Evolutionary conservation across 768 basidiomycete species (phyloP), one percentile per base, ranked within the genome.

Genomic region (Paxillus ammoniavirescens): DNA sequence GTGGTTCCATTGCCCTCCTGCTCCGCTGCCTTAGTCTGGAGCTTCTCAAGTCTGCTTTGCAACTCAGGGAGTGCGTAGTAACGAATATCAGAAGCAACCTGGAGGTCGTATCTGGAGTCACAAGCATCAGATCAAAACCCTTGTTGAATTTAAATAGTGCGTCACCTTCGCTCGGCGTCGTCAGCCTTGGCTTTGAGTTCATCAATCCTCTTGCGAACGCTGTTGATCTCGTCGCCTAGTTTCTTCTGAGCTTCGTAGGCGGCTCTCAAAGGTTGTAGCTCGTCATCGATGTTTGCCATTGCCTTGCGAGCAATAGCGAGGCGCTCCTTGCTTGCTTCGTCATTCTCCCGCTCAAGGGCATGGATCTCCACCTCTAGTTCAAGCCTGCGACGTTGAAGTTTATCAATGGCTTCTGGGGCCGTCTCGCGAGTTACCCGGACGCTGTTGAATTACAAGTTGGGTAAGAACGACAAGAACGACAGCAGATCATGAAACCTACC

Each of bases 321-420:
- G 12, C 93, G 82, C 53, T 94, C 92, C 70, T 91, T 90, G 63
- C 91, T 93, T 5, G 91, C 89, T 5, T 82, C 67, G 55, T 97
- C 94, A 69, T 93, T 95, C 69, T 97, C 94, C 44, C 93, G 83
- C 66, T 94, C 91, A 48, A 98, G 75, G 9, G 96, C 96, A 66
- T 97, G 94, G 18, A 97, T 89, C 66, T 97, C 96, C 17, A 98
- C 86, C 65, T 98, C 91, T 28, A 98, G 80, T 65, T 96, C 91
- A 31, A 98, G 81, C 69, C 91, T 93, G 48, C 79, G 80, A 17
- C 94, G 85, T 65, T 96, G 91, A 15, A 98, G 78, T 59, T 87
- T 86, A 73, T 98, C 96, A 62, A 98, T 90, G 3, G 81, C 88
- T 72, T 98, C 96, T 0, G 96, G 96, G 54, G 90, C 83, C 0